phyloP scores from a whole-genome alignment of 2,329 filamentous ascomycete genomes.

The Huntiella abstrusa region DNA sequence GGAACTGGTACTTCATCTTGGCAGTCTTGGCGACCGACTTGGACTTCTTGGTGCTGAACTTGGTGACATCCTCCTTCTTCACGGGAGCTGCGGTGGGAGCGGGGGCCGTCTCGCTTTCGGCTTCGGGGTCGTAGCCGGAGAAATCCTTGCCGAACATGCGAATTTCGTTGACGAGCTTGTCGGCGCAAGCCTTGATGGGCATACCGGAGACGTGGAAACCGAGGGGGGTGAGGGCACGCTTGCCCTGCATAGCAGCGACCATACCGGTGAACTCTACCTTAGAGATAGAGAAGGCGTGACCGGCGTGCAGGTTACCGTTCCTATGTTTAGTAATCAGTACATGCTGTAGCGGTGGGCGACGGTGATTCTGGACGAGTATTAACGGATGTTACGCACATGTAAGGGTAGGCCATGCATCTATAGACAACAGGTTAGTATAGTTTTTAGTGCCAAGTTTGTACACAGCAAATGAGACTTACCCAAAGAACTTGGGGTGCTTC shows the following conservation, averaged over 20 bases:
- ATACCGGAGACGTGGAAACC: constrained; percentile 90
- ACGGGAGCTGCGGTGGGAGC: constrained; percentile 39
- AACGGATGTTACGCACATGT: constrained; percentile 17
- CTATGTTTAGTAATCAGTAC: constrained; percentile 35
- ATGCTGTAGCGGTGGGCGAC: not conserved
- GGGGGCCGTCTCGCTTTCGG: constrained; percentile 25
- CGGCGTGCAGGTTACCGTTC: constrained; percentile 78
- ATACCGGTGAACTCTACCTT: constrained; percentile 89
- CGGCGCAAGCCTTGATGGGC: constrained; percentile 92
- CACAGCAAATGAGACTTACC: constrained; percentile 37
- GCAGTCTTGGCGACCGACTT: constrained; percentile 80
- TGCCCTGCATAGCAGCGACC: constrained; percentile 78
- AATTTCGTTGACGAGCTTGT: constrained; percentile 84
- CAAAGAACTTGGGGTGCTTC: constrained; percentile 81
- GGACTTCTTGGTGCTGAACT: constrained; percentile 82
- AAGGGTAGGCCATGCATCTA: constrained; percentile 23
- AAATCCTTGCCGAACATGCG: constrained; percentile 78
- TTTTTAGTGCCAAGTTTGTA: not conserved
- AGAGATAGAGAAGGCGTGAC: constrained; percentile 77
- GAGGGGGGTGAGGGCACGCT: constrained; percentile 69
- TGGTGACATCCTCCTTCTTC: constrained; percentile 65
- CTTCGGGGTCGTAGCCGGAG: constrained; percentile 50
- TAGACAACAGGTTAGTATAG: not conserved
- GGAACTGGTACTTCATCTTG: constrained; percentile 89
- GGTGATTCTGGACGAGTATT: not conserved